Evolutionary conservation across 2,329 filamentous ascomycete species (phyloP).

Genomic region (Allantophomopsis lycopodina): DNA sequence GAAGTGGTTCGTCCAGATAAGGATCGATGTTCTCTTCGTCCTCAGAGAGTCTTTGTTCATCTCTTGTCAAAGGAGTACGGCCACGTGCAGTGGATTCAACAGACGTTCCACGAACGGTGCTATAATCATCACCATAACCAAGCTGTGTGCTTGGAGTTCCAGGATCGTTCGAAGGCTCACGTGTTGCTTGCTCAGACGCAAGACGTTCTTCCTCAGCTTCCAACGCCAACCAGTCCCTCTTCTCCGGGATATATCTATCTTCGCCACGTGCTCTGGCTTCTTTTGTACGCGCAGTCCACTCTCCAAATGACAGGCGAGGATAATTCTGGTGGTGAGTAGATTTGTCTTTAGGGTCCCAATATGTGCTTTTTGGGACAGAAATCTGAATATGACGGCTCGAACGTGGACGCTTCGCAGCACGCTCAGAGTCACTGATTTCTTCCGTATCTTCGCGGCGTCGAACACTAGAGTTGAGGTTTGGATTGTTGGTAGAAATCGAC

Average conservation of each 20-base stretch:
- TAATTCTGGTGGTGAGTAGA: slow-evolving; percentile 47
- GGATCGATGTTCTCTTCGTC: not conserved
- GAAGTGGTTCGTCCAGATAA: not conserved
- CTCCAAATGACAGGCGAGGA: slow-evolving; percentile 47
- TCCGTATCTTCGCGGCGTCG: slow-evolving; percentile 8
- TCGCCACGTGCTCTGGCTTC: slow-evolving; percentile 31
- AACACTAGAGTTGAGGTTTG: slow-evolving; percentile 10
- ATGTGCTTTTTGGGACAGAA: slow-evolving; percentile 39
- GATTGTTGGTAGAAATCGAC: not conserved
- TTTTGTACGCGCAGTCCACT: slow-evolving; percentile 39
- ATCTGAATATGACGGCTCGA: slow-evolving; percentile 44
- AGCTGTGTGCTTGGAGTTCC: slow-evolving; percentile 6
- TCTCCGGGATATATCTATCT: not conserved
- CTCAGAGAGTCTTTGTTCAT: slow-evolving; percentile 12
- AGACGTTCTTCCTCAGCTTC: slow-evolving; percentile 22
- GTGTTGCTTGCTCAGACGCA: slow-evolving; percentile 9
- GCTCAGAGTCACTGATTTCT: not conserved
- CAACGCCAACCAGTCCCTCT: no score
- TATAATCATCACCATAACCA: not conserved
- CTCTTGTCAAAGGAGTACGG: slow-evolving; percentile 13
- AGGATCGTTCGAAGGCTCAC: slow-evolving; percentile 1
- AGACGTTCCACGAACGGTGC: slow-evolving; percentile 9
- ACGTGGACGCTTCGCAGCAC: slow-evolving; percentile 26
- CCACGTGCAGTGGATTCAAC: slow-evolving; percentile 12
- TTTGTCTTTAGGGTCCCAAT: slow-evolving; percentile 39